Evolutionary conservation across 1,284 basidiomycete genomes (phyloP).

Genomic region (Amylostereum chailletii): DNA sequence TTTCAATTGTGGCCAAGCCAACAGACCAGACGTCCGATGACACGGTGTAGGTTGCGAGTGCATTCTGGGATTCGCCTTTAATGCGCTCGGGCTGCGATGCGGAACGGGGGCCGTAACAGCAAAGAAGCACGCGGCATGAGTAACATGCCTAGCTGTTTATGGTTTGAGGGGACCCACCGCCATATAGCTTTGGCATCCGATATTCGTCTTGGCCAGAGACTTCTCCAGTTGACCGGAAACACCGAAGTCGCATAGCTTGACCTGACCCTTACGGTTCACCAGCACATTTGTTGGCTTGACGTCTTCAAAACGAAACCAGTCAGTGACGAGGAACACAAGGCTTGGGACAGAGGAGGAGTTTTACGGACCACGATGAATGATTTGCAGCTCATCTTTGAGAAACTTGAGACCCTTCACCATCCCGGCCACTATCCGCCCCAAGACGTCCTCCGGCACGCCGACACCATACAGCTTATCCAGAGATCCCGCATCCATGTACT

Average conservation of each 20-base stretch:
- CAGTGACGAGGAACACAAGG: neutral
- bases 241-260: constrained; percentile 98
- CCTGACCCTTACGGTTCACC: constrained; percentile 80
- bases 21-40: constrained; percentile 98
- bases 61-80: constrained; percentile 86
- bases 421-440: constrained; percentile 75
- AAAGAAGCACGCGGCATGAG: no score
- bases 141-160: neutral
- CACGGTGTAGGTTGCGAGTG: constrained; percentile 87
- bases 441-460: constrained; percentile 76
- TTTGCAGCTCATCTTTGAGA: constrained; percentile 92
- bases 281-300: constrained; percentile 98
- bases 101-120: neutral
- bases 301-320: constrained; percentile 34
- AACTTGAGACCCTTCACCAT: constrained; percentile 93
- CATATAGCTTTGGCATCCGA: constrained; percentile 99
- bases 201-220: constrained; percentile 95
- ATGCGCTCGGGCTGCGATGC: constrained; percentile 80
- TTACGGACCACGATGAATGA: constrained; percentile 84
- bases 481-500: constrained; percentile 96
- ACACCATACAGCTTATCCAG: constrained; percentile 77
- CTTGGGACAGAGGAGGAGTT: neutral
- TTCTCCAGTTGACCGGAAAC: constrained; percentile 97
- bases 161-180: constrained; percentile 50
- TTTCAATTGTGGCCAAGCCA: constrained; percentile 93